Conservation (phyloP, 805 yeast species). For the Ogataea dorogensis region DNA sequence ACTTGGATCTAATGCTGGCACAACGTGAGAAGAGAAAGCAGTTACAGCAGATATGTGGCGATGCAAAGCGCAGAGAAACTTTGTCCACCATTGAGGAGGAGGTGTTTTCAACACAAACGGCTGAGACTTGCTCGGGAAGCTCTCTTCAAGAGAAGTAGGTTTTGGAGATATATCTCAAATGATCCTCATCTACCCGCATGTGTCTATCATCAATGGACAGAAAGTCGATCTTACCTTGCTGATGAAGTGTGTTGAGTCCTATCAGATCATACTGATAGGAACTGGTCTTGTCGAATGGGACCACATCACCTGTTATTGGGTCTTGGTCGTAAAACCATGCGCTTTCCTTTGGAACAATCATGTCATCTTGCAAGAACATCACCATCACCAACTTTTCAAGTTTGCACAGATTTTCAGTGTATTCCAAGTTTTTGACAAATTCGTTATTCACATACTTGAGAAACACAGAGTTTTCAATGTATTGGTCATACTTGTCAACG, state of each 20-base stretch:
- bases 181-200: slow-evolving; percentile 59
- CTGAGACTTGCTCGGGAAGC: background rate
- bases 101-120: background rate
- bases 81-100: slow-evolving; percentile 1
- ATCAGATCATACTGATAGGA: slow-evolving; percentile 54
- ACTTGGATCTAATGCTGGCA: slow-evolving; percentile 10
- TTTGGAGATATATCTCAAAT: slow-evolving; percentile 42
- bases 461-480: slow-evolving; percentile 55
- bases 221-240: slow-evolving; percentile 45
- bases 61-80: slow-evolving; percentile 3
- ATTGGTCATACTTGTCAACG: slow-evolving; percentile 45
- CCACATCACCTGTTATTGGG: slow-evolving; percentile 37
- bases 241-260: slow-evolving; percentile 53
- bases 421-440: slow-evolving; percentile 31
- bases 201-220: slow-evolving; percentile 55
- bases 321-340: slow-evolving; percentile 64
- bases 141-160: slow-evolving; percentile 35
- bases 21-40: slow-evolving; percentile 5
- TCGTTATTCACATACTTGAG: slow-evolving; percentile 72
- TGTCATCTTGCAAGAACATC: slow-evolving; percentile 59
- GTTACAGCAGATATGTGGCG: background rate
- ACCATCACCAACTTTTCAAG: slow-evolving; percentile 59
- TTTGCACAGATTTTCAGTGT: slow-evolving; percentile 41
- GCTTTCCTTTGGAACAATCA: slow-evolving; percentile 69
- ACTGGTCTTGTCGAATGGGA: slow-evolving; percentile 48